Evolutionary conservation across 257 asterid species (phyloP), one percentile per base, ranked within the genome.

Genomic region (Plantago elongata): DNA sequence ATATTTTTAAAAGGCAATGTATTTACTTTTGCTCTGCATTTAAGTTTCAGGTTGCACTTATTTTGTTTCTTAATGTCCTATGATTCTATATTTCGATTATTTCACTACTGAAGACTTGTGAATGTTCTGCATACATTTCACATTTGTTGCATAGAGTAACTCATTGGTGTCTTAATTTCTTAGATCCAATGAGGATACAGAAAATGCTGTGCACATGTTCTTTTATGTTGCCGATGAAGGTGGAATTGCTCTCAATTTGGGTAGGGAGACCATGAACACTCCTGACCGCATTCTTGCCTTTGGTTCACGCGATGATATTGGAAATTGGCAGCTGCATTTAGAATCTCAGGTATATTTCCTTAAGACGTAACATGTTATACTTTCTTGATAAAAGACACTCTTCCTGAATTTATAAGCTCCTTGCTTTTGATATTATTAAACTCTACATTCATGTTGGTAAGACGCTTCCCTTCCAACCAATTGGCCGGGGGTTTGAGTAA

Each of bases 161-260:
- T 68, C 52, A 64, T n/a, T 48, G 65, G 67, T 58, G 61, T 65
- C 71, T 46, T 16, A 48, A 42, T 48, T 81, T 60, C 46, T 72
- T 54, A 77, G 84, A 55, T 75, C 54, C 74, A 64, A 61, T 58
- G 78, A 86, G 55, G 88, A 84, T 65, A 76, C 61, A 78, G 74
- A 75, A 69, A 77, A 78, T 66, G 64, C 34, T 57, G 79, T 76
- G 69, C 97, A 93, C 75, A 72, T 89, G 63, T 93, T 89, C 89
- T 93, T 93, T 78, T 93, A 93, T 73, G 73, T 93, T 83, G 97
- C 87, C 63, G 99, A 93, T 82, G 99, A 93, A 82, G 79, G 79
- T 62, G 95, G 86, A 66, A 70, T 45, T 72, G 65, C 90, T 76
- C 70, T 93, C 45, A 74, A 74, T 67, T 80, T 87, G 72, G 96